Evolutionary conservation across 2,329 filamentous ascomycete genomes (phyloP), one percentile per base, ranked within the genome.

Genomic region (Penicillium nordicum): DNA sequence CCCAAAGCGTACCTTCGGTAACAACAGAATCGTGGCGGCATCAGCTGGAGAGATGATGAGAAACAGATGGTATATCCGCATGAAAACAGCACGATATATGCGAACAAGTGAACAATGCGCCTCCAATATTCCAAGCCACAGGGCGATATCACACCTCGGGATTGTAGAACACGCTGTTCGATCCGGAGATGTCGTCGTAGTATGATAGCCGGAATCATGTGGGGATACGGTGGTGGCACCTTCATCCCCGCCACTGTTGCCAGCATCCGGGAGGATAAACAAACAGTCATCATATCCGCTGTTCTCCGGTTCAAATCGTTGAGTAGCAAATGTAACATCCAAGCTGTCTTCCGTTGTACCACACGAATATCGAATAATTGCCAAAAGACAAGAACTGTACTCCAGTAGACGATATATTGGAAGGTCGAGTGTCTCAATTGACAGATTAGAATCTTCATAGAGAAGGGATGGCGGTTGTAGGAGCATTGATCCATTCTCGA

Each of bases 371-470:
- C 54, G 47, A 23, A 65, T 16, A 2, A 66, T 57, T 10, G 53
- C 52, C 23, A 65, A 38, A 12, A 66, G 57, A 23, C 56, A 49
- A 6, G 46, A 52, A 1, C 63, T 61, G 43, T 66, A 58, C 16
- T 50, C 49, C 16, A 65, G 42, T 12, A 61, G 55, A 14, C 61
- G 63, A 40, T 51, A 55, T n/a, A 65, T 53, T 4, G 63, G 63
- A 14, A 64, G 18, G 16, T 61, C 53, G 1, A 65, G 48, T 7
- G 50, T 63, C 6, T 47, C 45, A 16, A 56, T 23, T 1, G 42
- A 37, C 3, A 51, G 30, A 4, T 18, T 37, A 2, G 41, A 23
- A 7, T 42, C 44, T 14, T 56, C 58, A 7, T 34, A 38, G 5
- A 53, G 16, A 10, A 57, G 5, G 4, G 44, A 37, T 3, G 54